Base-by-base conservation (phyloP, 2,329 filamentous ascomycete genomes). In the Pseudogymnoascus sp. region DNA sequence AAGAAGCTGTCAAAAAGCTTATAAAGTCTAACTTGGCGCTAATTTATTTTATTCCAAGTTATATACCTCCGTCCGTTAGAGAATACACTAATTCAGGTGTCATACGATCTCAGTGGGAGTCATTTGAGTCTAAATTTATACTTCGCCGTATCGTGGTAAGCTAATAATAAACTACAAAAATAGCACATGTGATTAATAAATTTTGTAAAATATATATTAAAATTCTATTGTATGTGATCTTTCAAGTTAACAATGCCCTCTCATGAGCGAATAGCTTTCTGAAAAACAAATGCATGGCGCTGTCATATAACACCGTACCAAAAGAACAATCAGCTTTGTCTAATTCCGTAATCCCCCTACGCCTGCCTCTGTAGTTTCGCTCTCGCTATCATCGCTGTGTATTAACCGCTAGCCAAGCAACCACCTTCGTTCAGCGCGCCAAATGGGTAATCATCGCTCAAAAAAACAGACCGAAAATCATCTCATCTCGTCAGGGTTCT, bases 371-470 rank as follows among this genome's bases (percentile, higher is more conserved):
- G 47, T 57, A 57, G 47, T 57, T 57, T 19, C n/a, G 47, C 26
- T 33, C 26, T 57, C 47, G 26, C 47, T 11, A 33, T 57, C 47
- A 31, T 33, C 47, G 47, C 28, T 33, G 28, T 19, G 47, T 33
- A 57, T 31, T 4, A 10, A 57, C 33, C 47, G 26, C 47, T 7
- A 33, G n/a, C 28, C 33, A 57, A 57, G 50, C 50, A 57, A 57
- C 50, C 50, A 57, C 26, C 50, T 57, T 33, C 26, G 50, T 57
- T 10, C 50, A 33, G 50, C 11, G 17, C 50, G 50, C n/a, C 10
- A 57, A 57, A 57, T 57, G 26, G 28, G 28, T 57, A 57, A 57
- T 57, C 50, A 57, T 57, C 50, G 50, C 50, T 57, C 50, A 19
- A 33, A 21, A 33, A 57, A 31, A 33, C 26, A 26, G n/a, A 19